Evolutionary conservation across 768 basidiomycete genomes (phyloP), one percentile per base, ranked within the genome.

Genomic region (Tricholoma furcatifolium): DNA sequence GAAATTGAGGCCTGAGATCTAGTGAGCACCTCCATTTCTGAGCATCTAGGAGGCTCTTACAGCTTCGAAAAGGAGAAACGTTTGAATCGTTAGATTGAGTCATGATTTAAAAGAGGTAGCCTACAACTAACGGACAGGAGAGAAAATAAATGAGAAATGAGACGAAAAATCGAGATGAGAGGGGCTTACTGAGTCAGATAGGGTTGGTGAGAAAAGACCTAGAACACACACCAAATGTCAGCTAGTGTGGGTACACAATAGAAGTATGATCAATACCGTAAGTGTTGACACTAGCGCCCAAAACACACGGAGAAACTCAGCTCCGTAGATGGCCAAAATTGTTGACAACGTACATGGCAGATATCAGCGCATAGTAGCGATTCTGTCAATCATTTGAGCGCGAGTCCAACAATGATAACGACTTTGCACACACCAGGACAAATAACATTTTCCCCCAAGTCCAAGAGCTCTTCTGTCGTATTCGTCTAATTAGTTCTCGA

Each of bases 391-490:
- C 49, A 32, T 2, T 18, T 47, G n/a, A 53, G 50, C 32, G 21
- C 21, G 38, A 27, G 17, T 47, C 35, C 27, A 35, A 17, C 8
- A 8, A 3, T 4, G 6, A 6, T 18, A 23, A 11, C 39, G 35
- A 17, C 24, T 40, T 27, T 24, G 38, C 20, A 43, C 75, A 59
- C 55, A 83, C 83, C 52, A 82, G 35, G 35, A 85, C 62, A 65
- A 85, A 85, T 53, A 85, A 58, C 23, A 60, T 51, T 59, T 84
- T 85, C 42, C 79, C 82, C 54, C 74, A 62, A 12, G 80, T 78
- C 81, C 81, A 83, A n/a, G 75, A 65, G 46, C 78, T 74, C 58
- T 67, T 74, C 82, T 83, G 56, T 46, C 21, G 40, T 20, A 20
- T 36, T 5, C 4, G 10, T 1, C 41, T 32, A 10, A 35, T 44